Percentiles rank a stretch among this genome's conserved stretches.
Evolutionary conservation across 2,329 filamentous ascomycete genomes (phyloP).

Genomic region (Alternaria brassicae): DNA sequence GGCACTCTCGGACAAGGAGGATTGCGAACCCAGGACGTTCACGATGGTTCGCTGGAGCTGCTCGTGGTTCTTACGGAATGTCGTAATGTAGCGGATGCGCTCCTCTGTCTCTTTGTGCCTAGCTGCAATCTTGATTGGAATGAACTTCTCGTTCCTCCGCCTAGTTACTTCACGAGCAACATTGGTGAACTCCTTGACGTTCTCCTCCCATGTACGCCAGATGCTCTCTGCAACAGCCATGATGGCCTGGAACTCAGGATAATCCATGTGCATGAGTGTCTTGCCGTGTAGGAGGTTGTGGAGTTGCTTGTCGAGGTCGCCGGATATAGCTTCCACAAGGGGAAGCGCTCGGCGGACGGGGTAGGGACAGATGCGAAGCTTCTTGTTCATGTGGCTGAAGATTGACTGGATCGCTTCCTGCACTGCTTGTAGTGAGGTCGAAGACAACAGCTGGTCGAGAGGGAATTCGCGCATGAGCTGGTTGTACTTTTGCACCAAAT

Average conservation of each 20-base stretch:
- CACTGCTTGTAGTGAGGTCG: constrained; percentile 85
- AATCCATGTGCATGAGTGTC: constrained; percentile 89
- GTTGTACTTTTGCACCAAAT: constrained; percentile 98
- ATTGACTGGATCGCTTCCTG: constrained; percentile 89
- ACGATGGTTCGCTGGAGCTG: constrained; percentile 96
- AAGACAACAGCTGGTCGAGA: constrained; percentile 90
- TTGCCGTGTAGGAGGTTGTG: constrained; percentile 86
- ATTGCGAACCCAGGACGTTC: constrained; percentile 82
- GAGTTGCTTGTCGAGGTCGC: constrained; percentile 85
- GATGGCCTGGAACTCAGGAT: constrained; percentile 83
- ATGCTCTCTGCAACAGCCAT: constrained; percentile 86
- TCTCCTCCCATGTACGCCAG: constrained; percentile 93
- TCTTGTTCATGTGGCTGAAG: constrained; percentile 96
- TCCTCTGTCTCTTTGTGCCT: constrained; percentile 89
- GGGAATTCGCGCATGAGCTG: constrained; percentile 98
- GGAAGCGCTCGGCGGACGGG: constrained; percentile 89
- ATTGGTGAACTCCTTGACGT: constrained; percentile 96
- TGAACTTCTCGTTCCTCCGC: constrained; percentile 95
- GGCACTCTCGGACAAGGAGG: constrained; percentile 52
- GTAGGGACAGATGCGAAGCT: constrained; percentile 94
- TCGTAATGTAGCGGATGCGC: constrained; percentile 89
- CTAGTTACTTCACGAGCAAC: constrained; percentile 94
- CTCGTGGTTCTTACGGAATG: constrained; percentile 96
- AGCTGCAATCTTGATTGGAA: constrained; percentile 93
- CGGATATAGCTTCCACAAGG: constrained; percentile 96